phyloP scores from a whole-genome alignment of 257 asterid genomes.

The Solanum piurae region DNA sequence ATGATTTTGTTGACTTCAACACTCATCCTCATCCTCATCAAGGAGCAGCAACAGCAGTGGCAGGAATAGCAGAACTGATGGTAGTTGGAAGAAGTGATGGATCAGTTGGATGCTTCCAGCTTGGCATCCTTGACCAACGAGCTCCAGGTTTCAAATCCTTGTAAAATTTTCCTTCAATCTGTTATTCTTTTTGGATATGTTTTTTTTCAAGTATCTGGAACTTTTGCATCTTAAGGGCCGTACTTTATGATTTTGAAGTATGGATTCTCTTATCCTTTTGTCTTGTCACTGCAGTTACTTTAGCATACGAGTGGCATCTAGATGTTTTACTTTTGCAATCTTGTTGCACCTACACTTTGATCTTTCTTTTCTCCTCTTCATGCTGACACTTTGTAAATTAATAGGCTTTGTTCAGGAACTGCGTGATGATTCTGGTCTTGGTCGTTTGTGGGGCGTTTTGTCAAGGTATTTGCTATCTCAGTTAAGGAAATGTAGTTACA shows the following conservation, averaged over 20 bases:
- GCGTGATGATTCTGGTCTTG: constrained; percentile 83
- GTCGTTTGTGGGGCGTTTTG: constrained; percentile 85
- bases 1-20: constrained; percentile 53
- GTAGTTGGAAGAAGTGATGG: constrained; percentile 82
- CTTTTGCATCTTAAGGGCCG: background rate
- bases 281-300: background rate
- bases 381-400: constrained; percentile 1
- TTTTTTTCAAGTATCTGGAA: background rate
- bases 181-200: background rate
- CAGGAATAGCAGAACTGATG: constrained; percentile 54
- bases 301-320: background rate
- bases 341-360: background rate
- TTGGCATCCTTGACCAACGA: constrained; percentile 52
- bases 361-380: background rate
- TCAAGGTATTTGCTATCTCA: constrained; percentile 48
- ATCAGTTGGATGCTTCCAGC: constrained; percentile 57
- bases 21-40: constrained; percentile 36
- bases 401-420: constrained; percentile 67
- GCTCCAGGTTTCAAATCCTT: constrained; percentile 48
- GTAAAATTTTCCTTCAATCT: constrained; percentile 2
- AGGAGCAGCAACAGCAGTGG: constrained; percentile 54
- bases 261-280: background rate
- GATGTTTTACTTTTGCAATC: background rate
- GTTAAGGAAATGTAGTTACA: background rate
- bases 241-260: background rate